phyloP scores from a whole-genome alignment of 306 rosid genomes.

The Castanopsis chinensis region DNA sequence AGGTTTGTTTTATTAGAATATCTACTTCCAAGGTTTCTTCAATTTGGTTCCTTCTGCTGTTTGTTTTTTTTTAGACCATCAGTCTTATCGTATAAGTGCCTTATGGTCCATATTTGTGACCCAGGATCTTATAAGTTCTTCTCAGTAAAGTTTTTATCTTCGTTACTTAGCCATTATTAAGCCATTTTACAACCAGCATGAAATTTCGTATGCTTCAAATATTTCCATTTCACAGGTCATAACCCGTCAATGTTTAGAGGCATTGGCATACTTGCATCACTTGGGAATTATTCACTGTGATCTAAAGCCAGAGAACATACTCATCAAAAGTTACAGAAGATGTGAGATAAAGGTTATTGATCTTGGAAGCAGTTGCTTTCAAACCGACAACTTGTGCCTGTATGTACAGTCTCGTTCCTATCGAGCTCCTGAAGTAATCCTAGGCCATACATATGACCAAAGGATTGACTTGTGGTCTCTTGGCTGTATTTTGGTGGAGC shows the following conservation, averaged over 20 bases:
- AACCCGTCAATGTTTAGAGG: conserved; percentile 89
- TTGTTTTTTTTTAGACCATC: not conserved
- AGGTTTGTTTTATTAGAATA: conserved; percentile 56
- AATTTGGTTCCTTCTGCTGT: not conserved
- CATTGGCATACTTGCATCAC: conserved; percentile 82
- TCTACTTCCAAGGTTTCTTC: conserved; percentile 12
- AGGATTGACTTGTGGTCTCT: conserved; percentile 98
- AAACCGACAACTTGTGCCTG: conserved; percentile 74
- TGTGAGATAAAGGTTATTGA: conserved; percentile 92
- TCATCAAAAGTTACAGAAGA: conserved; percentile 79
- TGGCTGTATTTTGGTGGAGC: conserved; percentile 95
- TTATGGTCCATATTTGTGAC: not conserved
- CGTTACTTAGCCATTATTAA: conserved; percentile 3
- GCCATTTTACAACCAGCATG: conserved; percentile 8
- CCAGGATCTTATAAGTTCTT: not conserved
- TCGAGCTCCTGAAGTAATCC: conserved; percentile 98
- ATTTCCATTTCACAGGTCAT: conserved; percentile 50
- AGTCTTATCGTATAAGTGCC: not conserved
- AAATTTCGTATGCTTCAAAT: conserved; percentile 16
- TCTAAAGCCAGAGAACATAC: conserved; percentile 94
- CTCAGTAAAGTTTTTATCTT: not conserved
- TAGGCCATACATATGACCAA: conserved; percentile 88
- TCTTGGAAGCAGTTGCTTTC: conserved; percentile 98
- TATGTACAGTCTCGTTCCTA: conserved; percentile 97
- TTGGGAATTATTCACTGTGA: conserved; percentile 95